phyloP scores from a whole-genome alignment of 306 rosid genomes.

The Malus orientalis region DNA sequence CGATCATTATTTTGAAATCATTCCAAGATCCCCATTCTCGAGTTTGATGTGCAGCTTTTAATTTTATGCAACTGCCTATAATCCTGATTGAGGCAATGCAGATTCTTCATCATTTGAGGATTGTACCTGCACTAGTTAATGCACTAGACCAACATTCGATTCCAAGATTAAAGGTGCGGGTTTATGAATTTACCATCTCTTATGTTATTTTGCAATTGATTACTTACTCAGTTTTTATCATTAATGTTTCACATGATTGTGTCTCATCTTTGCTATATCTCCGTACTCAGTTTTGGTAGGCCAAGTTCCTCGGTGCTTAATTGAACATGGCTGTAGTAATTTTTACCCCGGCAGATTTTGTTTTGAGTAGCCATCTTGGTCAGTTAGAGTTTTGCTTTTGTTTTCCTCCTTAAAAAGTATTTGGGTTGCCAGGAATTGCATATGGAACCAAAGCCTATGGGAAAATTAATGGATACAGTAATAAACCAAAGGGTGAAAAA shows the following conservation, averaged over 20 bases:
- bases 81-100: background rate
- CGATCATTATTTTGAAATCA: background rate
- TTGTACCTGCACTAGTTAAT: background rate
- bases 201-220: background rate
- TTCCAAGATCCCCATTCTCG: constrained; percentile 3
- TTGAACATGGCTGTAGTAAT: too few relatives aligned
- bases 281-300: too few relatives aligned
- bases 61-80: constrained; percentile 8
- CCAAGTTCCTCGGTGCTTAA: background rate
- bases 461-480: too few relatives aligned
- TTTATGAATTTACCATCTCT: background rate
- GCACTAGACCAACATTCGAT: background rate
- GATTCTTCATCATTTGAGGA: constrained; percentile 6
- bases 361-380: background rate
- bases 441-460: too few relatives aligned
- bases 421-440: too few relatives aligned
- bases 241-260: background rate
- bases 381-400: too few relatives aligned
- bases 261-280: background rate
- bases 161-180: background rate
- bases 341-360: too few relatives aligned
- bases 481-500: too few relatives aligned
- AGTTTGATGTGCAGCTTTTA: constrained; percentile 11
- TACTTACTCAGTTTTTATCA: background rate
- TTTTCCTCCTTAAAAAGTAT: too few relatives aligned